Base-by-base conservation (phyloP, 352 stramenopile species). In the Pythium angustatum region DNA sequence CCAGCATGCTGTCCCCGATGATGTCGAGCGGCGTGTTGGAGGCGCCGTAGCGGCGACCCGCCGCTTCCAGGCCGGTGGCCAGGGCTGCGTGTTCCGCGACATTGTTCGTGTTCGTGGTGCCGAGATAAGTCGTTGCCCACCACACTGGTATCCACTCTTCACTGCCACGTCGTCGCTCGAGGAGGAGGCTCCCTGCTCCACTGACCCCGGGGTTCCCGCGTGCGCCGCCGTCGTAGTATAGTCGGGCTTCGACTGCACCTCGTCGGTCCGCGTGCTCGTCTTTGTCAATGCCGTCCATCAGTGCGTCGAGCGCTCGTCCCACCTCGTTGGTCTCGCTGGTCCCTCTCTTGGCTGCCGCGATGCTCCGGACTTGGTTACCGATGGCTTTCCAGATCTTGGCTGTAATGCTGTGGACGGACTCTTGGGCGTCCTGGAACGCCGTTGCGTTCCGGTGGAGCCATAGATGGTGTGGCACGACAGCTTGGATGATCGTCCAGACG, bases 1-100 rank as follows among this genome's bases (percentile, higher is more conserved):
- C 53, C 2, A 60, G 22, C 53, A 51, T 49, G 38, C 53, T 60
- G 53, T 60, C 53, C 5, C 53, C 53, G 22, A 60, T n/a, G 24
- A 60, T 36, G 19, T 22, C 26, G 1, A 51, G 2, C 11, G 26
- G n/a, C 17, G 27, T 31, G 2, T 47, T 31, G 28, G 15, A 44
- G 38, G 17, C 1, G 17, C 24, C 21, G 38, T 41, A 60, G 6
- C 53, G 2, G 15, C 27, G 36, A 1, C 38, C 53, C 3, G 26
- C 36, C 30, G 50, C 53, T 30, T 47, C 26, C 0, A 60, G 53
- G 2, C 53, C 53, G 6, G 26, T 19, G 1, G 53, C 53, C 8
- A 60, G 26, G 2, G 38, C 53, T 7, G 22, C 11, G 22, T 58
- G 51, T 38, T 60, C 53, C 19, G 53, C 53, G 2, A 40, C 24